These are phyloP conservation scores for Wickerhamomyces canadensis DNA, from an alignment of 805 yeast species.

Conservation along the genomic window DNA sequence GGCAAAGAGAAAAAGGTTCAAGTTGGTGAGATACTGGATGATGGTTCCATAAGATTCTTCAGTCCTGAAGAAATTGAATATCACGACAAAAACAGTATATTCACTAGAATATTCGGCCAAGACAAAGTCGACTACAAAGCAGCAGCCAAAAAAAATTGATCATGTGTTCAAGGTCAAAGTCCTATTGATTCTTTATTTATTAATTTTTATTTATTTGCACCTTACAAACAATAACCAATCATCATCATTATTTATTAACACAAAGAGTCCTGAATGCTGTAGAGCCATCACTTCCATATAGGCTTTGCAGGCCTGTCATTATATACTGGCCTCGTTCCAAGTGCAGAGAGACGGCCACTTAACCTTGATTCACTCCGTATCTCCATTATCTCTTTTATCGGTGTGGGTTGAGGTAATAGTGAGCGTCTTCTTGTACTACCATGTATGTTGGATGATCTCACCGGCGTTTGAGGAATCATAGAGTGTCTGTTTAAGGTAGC, in stretches of 20 bases:
- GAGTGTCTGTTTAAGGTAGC: conserved; percentile 14
- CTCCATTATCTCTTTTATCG: conserved; percentile 19
- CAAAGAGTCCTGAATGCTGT: too few relatives aligned
- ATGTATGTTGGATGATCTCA: conserved; percentile 3
- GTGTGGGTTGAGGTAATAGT: conserved; percentile 23
- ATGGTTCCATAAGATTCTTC: conserved; percentile 20
- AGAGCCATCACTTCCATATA: too few relatives aligned
- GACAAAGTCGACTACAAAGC: conserved; percentile 20
- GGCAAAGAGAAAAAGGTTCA: conserved; percentile 21
- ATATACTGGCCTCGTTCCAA: not conserved
- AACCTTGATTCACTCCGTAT: conserved; percentile 8
- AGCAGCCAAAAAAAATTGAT: conserved; percentile 7
- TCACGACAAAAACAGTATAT: conserved; percentile 15
- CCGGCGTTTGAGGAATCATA: conserved; percentile 21
- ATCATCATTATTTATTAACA: too few relatives aligned
- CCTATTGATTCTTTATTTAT: too few relatives aligned
- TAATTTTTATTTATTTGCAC: too few relatives aligned
- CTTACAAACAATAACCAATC: too few relatives aligned
- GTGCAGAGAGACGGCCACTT: not conserved
- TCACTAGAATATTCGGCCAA: conserved; percentile 18
- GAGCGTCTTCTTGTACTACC: conserved; percentile 10
- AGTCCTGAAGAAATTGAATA: conserved; percentile 17
- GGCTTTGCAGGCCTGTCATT: too few relatives aligned
- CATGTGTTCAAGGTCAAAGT: too few relatives aligned
- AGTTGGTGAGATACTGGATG: conserved; percentile 20